phyloP scores from a whole-genome alignment of 2,329 filamentous ascomycete genomes.

The Hypoxylon sp. region DNA sequence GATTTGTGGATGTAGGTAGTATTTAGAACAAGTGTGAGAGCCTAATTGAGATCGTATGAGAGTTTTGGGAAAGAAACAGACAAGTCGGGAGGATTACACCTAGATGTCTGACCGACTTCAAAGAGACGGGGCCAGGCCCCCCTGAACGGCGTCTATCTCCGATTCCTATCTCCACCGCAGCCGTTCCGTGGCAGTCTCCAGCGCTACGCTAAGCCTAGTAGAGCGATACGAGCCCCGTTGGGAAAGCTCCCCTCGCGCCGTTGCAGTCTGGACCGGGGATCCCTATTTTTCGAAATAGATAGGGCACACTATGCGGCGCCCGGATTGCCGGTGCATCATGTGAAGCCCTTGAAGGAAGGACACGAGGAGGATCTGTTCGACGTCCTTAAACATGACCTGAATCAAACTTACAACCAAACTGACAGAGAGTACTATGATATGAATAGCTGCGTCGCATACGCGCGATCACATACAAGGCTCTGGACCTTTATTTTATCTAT shows the following conservation, averaged over 20 bases:
- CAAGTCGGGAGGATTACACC: no score
- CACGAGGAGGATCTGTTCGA: no score
- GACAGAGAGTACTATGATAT: no score
- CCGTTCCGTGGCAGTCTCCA: background rate
- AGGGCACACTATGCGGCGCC: background rate
- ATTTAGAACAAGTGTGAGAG: background rate
- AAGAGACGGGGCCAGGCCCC: background rate
- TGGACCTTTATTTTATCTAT: no score
- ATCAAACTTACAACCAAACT: no score
- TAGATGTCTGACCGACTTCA: background rate
- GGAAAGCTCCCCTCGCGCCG: background rate
- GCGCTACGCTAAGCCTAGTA: background rate
- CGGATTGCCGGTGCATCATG: no score
- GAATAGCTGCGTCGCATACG: no score
- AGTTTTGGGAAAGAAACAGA: conserved; percentile 27
- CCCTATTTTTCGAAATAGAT: background rate
- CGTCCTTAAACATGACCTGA: no score
- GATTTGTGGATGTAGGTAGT: background rate
- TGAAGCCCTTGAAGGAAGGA: no score
- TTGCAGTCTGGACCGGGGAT: background rate
- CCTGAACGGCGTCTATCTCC: background rate
- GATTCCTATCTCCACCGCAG: background rate
- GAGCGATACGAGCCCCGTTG: background rate
- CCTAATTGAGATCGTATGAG: background rate
- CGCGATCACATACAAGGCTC: no score